Evolutionary conservation across 176 grass and related monocot species (phyloP).

Genomic region (Saccharum officinarum): DNA sequence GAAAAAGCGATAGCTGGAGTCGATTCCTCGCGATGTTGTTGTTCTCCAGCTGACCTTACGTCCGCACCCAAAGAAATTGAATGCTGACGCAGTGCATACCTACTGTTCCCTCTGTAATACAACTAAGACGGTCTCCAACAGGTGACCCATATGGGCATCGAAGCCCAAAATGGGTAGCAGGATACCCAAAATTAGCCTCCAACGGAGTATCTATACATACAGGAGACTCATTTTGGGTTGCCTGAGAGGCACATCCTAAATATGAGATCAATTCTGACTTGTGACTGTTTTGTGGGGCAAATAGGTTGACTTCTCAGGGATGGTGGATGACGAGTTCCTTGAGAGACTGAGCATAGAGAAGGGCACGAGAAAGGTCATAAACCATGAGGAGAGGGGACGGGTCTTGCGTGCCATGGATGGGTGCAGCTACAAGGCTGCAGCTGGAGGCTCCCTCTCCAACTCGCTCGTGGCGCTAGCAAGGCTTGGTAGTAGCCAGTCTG

Average conservation of each 20-base stretch:
- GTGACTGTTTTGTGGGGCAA: background rate
- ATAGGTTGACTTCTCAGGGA: slow-evolving; percentile 93
- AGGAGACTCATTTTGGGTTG: too few relatives aligned
- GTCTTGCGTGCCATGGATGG: slow-evolving; percentile 91
- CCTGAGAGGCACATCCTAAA: too few relatives aligned
- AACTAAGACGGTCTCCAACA: too few relatives aligned
- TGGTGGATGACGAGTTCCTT: slow-evolving; percentile 77
- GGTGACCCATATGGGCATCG: too few relatives aligned
- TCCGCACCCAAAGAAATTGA: background rate
- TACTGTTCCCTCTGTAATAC: background rate
- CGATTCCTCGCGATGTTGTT: background rate
- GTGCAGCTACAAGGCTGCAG: slow-evolving; percentile 92
- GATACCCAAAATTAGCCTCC: too few relatives aligned
- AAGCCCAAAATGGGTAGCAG: too few relatives aligned
- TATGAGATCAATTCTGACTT: slow-evolving; percentile 20
- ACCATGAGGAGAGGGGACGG: slow-evolving; percentile 87
- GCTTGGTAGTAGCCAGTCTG: slow-evolving; percentile 49
- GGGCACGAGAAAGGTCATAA: slow-evolving; percentile 79
- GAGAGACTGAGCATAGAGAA: slow-evolving; percentile 74
- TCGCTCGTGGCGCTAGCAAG: slow-evolving; percentile 82
- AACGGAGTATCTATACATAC: too few relatives aligned
- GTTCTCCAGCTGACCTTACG: background rate
- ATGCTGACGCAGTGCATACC: background rate
- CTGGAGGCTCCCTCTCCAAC: slow-evolving; percentile 90
- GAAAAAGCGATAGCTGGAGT: background rate